These are phyloP conservation scores for Didymella arachidicola DNA, from an alignment of 2,329 filamentous ascomycete species.

Conservation along the genomic window DNA sequence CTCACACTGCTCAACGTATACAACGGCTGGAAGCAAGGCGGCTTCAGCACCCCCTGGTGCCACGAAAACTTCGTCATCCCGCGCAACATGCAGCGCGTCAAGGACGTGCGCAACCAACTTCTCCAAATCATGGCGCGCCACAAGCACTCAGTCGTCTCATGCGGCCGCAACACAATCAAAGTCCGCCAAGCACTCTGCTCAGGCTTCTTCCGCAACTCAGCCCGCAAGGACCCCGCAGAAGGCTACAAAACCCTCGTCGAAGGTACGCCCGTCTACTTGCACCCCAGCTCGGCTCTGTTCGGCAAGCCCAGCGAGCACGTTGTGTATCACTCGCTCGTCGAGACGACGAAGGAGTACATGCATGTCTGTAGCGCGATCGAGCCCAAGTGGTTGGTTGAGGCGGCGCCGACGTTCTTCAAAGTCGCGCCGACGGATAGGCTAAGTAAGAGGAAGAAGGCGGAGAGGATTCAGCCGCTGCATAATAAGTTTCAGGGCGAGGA, in stretches of 20 bases:
- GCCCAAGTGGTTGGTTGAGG: slow-evolving; percentile 91
- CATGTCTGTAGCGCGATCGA: slow-evolving; percentile 92
- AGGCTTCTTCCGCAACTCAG: slow-evolving; percentile 95
- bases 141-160: slow-evolving; percentile 80
- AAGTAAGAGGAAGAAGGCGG: slow-evolving; percentile 90
- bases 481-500: slow-evolving; percentile 92
- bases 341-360: slow-evolving; percentile 99
- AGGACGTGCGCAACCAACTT: slow-evolving; percentile 91
- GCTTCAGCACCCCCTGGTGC: slow-evolving; percentile 88
- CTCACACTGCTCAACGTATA: slow-evolving; percentile 95
- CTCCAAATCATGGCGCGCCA: slow-evolving; percentile 94
- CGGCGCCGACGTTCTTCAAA: slow-evolving; percentile 99
- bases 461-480: slow-evolving; percentile 93
- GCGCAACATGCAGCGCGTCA: slow-evolving; percentile 83
- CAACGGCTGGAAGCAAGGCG: slow-evolving; percentile 91
- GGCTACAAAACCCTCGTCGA: slow-evolving; percentile 98
- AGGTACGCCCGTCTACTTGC: slow-evolving; percentile 92
- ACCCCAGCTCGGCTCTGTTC: slow-evolving; percentile 89
- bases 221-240: slow-evolving; percentile 93
- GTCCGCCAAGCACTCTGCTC: slow-evolving; percentile 89
- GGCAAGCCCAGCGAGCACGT: slow-evolving; percentile 97
- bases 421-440: slow-evolving; percentile 86
- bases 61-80: slow-evolving; percentile 98
- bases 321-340: slow-evolving; percentile 87
- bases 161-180: slow-evolving; percentile 84